These are phyloP conservation scores for Pseudocercospora pini-densiflorae DNA, from an alignment of 2,329 filamentous ascomycete genomes.

Conservation along the genomic window DNA sequence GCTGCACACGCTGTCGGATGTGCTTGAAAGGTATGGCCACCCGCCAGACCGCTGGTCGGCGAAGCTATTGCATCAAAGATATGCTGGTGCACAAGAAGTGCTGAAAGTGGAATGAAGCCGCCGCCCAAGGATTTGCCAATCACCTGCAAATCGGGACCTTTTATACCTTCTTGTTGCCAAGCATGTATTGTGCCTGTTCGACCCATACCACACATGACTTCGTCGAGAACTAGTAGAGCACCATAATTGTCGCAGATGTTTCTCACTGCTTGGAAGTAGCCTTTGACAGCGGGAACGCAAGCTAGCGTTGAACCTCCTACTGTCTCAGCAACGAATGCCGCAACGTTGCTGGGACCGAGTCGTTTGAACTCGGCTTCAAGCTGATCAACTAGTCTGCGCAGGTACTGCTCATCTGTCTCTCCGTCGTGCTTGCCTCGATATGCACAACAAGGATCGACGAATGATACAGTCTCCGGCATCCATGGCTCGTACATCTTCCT, in stretches of 20 bases:
- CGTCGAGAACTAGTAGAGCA: slow-evolving; percentile 59
- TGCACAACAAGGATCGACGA: slow-evolving; percentile 36
- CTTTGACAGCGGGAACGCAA: slow-evolving; percentile 55
- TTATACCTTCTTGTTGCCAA: slow-evolving; percentile 41
- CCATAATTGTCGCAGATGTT: slow-evolving; percentile 60
- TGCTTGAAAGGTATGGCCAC: slow-evolving; percentile 58
- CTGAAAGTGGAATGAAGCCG: slow-evolving; percentile 51
- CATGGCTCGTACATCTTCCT: slow-evolving; percentile 1
- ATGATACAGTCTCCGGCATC: slow-evolving; percentile 33
- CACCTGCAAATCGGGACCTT: slow-evolving; percentile 64
- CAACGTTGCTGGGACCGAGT: slow-evolving; percentile 52
- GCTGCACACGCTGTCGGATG: slow-evolving; percentile 62
- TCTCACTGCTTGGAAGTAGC: slow-evolving; percentile 60
- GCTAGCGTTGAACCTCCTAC: slow-evolving; percentile 51
- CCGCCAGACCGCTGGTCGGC: slow-evolving; percentile 58
- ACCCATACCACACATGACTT: slow-evolving; percentile 41
- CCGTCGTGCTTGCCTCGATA: slow-evolving; percentile 41
- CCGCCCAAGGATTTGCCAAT: slow-evolving; percentile 66
- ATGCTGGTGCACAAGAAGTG: slow-evolving; percentile 48
- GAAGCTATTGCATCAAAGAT: slow-evolving; percentile 55
- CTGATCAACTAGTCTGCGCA: slow-evolving; percentile 47
- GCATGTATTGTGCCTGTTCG: slow-evolving; percentile 36
- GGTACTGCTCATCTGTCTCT: slow-evolving; percentile 48
- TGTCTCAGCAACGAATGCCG: slow-evolving; percentile 57
- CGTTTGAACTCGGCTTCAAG: slow-evolving; percentile 54